Percentiles rank a stretch among this genome's conserved stretches.
Evolutionary conservation across 2,329 filamentous ascomycete species (phyloP).

Genomic region (Emydomyces testavorans): DNA sequence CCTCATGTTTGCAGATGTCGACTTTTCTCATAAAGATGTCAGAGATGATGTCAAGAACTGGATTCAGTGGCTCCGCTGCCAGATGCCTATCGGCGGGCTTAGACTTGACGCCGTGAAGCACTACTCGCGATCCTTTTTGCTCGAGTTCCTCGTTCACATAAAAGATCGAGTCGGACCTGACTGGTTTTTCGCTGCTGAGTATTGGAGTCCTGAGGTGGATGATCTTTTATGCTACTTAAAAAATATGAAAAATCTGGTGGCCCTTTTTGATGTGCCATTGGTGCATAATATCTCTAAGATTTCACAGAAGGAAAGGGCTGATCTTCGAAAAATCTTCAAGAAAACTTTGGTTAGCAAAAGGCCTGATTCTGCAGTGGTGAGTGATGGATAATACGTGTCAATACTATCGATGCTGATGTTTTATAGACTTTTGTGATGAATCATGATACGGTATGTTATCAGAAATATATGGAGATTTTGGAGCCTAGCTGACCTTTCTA

Average conservation of each 20-base stretch:
- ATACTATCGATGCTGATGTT: background rate
- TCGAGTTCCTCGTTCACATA: constrained; percentile 50
- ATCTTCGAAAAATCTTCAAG: constrained; percentile 54
- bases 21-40: constrained; percentile 54
- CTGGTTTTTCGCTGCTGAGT: constrained; percentile 59
- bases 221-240: constrained; percentile 49
- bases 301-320: constrained; percentile 45
- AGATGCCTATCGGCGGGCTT: constrained; percentile 53
- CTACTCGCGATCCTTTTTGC: constrained; percentile 55
- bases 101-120: constrained; percentile 64
- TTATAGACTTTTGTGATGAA: constrained; percentile 55
- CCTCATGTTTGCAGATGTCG: constrained; percentile 61
- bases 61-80: constrained; percentile 54
- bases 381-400: constrained; percentile 18
- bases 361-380: constrained; percentile 48
- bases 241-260: constrained; percentile 47
- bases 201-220: constrained; percentile 50
- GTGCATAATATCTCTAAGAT: constrained; percentile 55
- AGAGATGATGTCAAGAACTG: constrained; percentile 53
- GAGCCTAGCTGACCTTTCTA: constrained; percentile 19
- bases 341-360: constrained; percentile 45
- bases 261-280: constrained; percentile 57
- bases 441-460: constrained; percentile 49
- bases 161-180: constrained; percentile 41
- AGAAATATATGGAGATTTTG: background rate